A percentile compares a stretch with the other conserved stretches of the same genome.
Evolutionary conservation across 345 rosid species (phyloP).

Genomic region (Gossypium longicalyx): DNA sequence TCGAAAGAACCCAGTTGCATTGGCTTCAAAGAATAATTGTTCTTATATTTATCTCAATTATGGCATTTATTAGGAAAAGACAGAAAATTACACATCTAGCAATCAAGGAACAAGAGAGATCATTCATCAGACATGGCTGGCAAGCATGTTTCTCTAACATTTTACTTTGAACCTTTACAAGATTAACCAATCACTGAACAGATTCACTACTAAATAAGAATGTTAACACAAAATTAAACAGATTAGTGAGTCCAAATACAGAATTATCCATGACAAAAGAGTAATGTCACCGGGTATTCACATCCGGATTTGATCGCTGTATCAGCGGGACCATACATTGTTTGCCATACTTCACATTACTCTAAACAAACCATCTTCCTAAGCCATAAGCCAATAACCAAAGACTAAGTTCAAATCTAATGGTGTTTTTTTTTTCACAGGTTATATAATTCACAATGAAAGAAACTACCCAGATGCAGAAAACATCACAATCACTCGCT

Average conservation of each 20-base stretch:
- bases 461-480: neutral
- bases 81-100: neutral
- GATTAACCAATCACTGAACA: neutral
- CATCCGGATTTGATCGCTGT: neutral
- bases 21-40: neutral
- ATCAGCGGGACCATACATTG: neutral
- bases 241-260: neutral
- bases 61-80: constrained; percentile 1
- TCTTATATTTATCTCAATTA: neutral
- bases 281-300: neutral
- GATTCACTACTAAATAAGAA: neutral
- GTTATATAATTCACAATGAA: neutral
- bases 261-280: neutral
- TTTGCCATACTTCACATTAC: neutral
- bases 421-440: neutral
- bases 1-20: neutral
- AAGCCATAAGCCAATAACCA: neutral
- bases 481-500: constrained; percentile 8
- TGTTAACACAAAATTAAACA: neutral
- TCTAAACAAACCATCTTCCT: neutral
- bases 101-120: neutral
- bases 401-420: neutral
- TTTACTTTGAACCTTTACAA: neutral
- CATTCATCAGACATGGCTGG: neutral
- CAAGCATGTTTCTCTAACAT: neutral